Evolutionary conservation across 1,284 basidiomycete species (phyloP).

Genomic region (Ustilago sp.): DNA sequence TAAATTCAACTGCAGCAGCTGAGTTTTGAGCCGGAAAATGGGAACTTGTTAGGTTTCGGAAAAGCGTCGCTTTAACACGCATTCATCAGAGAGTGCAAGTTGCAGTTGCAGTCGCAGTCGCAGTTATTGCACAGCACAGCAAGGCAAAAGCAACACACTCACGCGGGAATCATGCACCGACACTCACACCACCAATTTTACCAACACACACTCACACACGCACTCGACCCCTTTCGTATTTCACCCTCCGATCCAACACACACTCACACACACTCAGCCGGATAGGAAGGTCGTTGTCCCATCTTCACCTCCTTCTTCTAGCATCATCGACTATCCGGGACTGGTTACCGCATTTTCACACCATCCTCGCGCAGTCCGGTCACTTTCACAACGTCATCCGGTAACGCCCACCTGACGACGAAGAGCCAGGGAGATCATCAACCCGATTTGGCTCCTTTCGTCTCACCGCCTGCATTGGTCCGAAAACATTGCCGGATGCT

Average conservation of each 20-base stretch:
- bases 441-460: background rate
- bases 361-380: background rate
- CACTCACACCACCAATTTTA: slow-evolving; percentile 3
- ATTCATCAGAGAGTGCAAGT: background rate
- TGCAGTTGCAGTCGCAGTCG: background rate
- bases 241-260: background rate
- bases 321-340: background rate
- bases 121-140: background rate
- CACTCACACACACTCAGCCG: background rate
- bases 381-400: background rate
- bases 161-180: slow-evolving; percentile 4
- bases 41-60: background rate
- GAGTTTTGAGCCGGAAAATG: background rate
- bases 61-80: background rate
- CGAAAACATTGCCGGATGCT: background rate
- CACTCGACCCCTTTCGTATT: background rate
- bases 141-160: slow-evolving; percentile 11
- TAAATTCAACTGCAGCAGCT: background rate
- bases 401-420: background rate
- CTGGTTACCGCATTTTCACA: background rate
- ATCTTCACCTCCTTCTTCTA: background rate
- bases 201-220: slow-evolving; percentile 6
- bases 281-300: background rate
- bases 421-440: too few relatives aligned
- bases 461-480: background rate